These are phyloP conservation scores for Przewalskia tangutica DNA, from an alignment of 257 asterid genomes.

Conservation along the genomic window DNA sequence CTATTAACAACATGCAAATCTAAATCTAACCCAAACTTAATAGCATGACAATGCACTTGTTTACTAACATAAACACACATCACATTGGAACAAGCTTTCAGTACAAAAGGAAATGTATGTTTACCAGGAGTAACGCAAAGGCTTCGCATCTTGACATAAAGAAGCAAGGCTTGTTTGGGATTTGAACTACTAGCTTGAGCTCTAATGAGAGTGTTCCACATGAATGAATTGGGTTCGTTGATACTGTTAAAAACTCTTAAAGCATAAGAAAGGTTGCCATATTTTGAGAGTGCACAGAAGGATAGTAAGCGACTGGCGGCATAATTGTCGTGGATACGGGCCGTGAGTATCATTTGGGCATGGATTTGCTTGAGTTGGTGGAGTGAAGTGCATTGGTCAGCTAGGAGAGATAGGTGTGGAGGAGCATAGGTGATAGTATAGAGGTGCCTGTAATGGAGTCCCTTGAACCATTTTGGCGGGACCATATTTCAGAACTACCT, in stretches of 20 bases:
- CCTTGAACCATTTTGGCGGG: conserved; percentile 15
- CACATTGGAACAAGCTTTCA: conserved; percentile 50
- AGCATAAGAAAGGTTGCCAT: conserved; percentile 54
- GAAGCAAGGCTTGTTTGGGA: conserved; percentile 35
- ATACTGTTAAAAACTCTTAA: conserved; percentile 29
- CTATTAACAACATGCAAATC: conserved; percentile 65
- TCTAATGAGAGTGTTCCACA: conserved; percentile 90
- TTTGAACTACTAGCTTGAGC: conserved; percentile 36
- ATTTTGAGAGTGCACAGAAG: conserved; percentile 56
- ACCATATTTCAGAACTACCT: conserved; percentile 10
- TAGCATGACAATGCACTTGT: conserved; percentile 55
- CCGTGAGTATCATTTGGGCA: conserved; percentile 60
- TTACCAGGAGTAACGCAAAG: conserved; percentile 44
- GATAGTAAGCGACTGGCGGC: conserved; percentile 77
- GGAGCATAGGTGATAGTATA: conserved; percentile 8
- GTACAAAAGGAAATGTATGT: conserved; percentile 72
- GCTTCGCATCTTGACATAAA: conserved; percentile 46
- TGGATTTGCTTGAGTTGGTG: conserved; percentile 66
- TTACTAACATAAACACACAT: conserved; percentile 16
- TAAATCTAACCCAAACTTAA: conserved; percentile 44
- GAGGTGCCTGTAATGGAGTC: conserved; percentile 13
- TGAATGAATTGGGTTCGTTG: conserved; percentile 46
- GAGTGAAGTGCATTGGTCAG: conserved; percentile 53
- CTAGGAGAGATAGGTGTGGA: conserved; percentile 28
- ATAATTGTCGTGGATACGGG: conserved; percentile 54